Percentiles rank a stretch among this genome's conserved stretches.
Evolutionary conservation across 208 protist genomes (phyloP).

Genomic region (Crithidia sp.): DNA sequence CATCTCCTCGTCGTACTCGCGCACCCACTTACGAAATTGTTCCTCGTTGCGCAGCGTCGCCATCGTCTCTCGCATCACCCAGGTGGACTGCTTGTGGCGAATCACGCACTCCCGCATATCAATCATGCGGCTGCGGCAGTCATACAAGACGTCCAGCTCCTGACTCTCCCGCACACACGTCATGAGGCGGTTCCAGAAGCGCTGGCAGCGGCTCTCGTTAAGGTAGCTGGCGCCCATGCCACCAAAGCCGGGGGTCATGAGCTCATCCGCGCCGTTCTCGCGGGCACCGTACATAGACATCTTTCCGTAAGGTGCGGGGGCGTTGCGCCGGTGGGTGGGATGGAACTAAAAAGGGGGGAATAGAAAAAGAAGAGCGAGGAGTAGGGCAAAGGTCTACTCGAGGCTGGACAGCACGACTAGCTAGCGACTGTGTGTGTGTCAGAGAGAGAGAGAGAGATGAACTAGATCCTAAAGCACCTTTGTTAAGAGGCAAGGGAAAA

Average conservation of each 20-base stretch:
- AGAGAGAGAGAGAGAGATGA: no score
- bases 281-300: slow-evolving; percentile 87
- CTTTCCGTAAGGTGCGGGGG: not conserved
- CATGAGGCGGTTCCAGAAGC: slow-evolving; percentile 85
- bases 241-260: slow-evolving; percentile 53
- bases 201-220: slow-evolving; percentile 79
- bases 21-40: slow-evolving; percentile 72
- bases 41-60: slow-evolving; percentile 72
- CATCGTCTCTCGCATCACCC: slow-evolving; percentile 89
- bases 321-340: not conserved
- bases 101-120: slow-evolving; percentile 84
- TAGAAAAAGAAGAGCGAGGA: not conserved
- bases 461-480: no score
- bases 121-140: slow-evolving; percentile 84
- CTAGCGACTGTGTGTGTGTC: no score
- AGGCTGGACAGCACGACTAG: no score
- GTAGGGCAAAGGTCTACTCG: not conserved
- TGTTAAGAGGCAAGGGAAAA: no score
- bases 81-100: slow-evolving; percentile 85
- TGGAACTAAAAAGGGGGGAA: not conserved
- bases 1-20: slow-evolving; percentile 78
- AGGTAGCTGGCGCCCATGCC: slow-evolving; percentile 69
- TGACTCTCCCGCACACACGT: slow-evolving; percentile 86
- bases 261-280: slow-evolving; percentile 63
- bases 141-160: slow-evolving; percentile 87